phyloP scores from a whole-genome alignment of 768 basidiomycete species.

The Macrolepiota dolichaula region DNA sequence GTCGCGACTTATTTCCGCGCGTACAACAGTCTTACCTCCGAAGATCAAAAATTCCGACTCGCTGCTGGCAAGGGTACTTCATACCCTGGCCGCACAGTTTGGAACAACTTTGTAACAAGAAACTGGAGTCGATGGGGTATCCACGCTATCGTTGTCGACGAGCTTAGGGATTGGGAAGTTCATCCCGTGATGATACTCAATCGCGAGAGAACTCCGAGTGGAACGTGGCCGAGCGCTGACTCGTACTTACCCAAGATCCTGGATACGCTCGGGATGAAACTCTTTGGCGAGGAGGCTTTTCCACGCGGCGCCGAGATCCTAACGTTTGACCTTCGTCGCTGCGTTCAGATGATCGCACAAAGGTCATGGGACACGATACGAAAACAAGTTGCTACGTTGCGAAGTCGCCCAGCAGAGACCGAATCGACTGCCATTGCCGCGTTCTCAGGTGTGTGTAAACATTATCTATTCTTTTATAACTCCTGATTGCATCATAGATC shows the following conservation, averaged over 20 bases:
- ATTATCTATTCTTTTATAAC: background rate
- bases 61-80: background rate
- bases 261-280: background rate
- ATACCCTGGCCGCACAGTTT: slow-evolving; percentile 15
- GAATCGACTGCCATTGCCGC: background rate
- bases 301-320: background rate
- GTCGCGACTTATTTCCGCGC: slow-evolving; percentile 15
- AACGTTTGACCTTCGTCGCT: background rate
- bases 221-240: background rate
- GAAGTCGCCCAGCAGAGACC: background rate
- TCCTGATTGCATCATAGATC: background rate
- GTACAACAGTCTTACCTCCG: slow-evolving; percentile 6
- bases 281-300: slow-evolving; percentile 4
- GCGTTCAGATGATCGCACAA: background rate
- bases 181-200: slow-evolving; percentile 13
- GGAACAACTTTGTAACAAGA: slow-evolving; percentile 11
- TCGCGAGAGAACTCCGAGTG: background rate
- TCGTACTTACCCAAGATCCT: background rate
- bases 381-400: background rate
- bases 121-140: slow-evolving; percentile 15
- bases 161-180: slow-evolving; percentile 8
- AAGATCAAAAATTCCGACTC: slow-evolving; percentile 1
- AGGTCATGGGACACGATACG: background rate
- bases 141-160: slow-evolving; percentile 11
- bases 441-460: background rate